Percentiles rank a stretch among this genome's conserved stretches.
These are phyloP conservation scores for Aurantiochytrium sp. DNA, from an alignment of 108 stramenopile genomes.

Conservation along the genomic window DNA sequence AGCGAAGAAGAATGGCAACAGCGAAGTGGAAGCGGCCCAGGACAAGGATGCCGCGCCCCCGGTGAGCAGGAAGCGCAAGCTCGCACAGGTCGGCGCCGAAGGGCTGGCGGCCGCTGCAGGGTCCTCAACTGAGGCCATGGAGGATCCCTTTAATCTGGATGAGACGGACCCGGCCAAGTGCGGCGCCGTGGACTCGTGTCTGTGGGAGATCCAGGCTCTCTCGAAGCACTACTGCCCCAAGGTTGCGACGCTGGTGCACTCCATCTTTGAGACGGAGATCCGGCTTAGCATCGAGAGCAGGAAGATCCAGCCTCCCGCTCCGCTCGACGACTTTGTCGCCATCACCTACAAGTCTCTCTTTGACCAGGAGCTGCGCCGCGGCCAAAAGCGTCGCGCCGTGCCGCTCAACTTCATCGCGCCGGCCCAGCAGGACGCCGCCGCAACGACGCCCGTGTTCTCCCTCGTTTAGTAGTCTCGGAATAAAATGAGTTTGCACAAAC, in stretches of 20 bases:
- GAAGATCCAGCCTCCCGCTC: conserved; percentile 59
- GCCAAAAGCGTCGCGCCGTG: not conserved
- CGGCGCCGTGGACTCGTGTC: conserved; percentile 70
- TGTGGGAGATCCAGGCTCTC: conserved; percentile 84
- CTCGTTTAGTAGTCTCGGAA: no score
- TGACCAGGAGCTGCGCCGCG: conserved; percentile 35
- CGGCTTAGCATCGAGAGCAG: conserved; percentile 62
- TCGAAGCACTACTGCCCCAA: conserved; percentile 79
- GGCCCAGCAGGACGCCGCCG: not conserved
- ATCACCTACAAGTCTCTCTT: conserved; percentile 78
- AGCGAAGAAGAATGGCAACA: not conserved
- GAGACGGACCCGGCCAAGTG: not conserved
- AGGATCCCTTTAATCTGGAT: conserved; percentile 17
- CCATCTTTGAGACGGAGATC: conserved; percentile 33
- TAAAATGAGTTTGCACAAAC: no score
- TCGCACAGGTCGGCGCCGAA: conserved; percentile 43
- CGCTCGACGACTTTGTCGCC: conserved; percentile 71
- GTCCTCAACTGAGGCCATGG: not conserved
- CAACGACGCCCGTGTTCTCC: not conserved
- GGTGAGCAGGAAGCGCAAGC: conserved; percentile 68
- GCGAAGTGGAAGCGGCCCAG: not conserved
- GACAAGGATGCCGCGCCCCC: conserved; percentile 41
- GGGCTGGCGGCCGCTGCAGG: no score
- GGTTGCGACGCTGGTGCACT: conserved; percentile 67
- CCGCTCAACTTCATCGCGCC: not conserved